phyloP scores from a whole-genome alignment of 495 filamentous ascomycete species.

The Podospora sp. region DNA sequence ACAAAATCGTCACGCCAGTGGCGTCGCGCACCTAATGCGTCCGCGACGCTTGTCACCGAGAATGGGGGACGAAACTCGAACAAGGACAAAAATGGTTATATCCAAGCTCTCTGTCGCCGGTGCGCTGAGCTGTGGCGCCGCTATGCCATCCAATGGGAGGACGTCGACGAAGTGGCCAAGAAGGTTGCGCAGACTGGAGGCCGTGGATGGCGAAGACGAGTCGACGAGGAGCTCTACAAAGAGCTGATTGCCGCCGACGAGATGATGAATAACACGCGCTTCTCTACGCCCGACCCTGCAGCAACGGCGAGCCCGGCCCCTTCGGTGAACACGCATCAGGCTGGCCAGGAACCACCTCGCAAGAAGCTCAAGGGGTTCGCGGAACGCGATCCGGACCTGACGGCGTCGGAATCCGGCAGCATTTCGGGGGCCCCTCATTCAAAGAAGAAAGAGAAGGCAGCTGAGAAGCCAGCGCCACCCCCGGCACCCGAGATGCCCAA shows the following conservation, averaged over 20 bases:
- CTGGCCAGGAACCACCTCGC: slow-evolving; percentile 47
- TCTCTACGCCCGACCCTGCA: slow-evolving; percentile 45
- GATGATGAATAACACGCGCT: slow-evolving; percentile 48
- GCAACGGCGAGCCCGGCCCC: slow-evolving; percentile 47
- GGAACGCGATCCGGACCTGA: slow-evolving; percentile 52
- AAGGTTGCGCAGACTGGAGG: slow-evolving; percentile 82
- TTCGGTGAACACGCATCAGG: slow-evolving; percentile 21
- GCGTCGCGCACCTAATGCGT: slow-evolving; percentile 84
- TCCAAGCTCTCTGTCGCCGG: slow-evolving; percentile 83
- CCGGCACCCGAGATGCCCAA: slow-evolving; percentile 73
- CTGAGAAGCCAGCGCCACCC: slow-evolving; percentile 54
- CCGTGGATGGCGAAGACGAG: slow-evolving; percentile 80
- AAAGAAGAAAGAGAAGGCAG: slow-evolving; percentile 70
- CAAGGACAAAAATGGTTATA: slow-evolving; percentile 75
- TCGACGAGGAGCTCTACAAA: slow-evolving; percentile 88
- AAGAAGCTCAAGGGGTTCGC: slow-evolving; percentile 58
- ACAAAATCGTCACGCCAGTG: slow-evolving; percentile 82
- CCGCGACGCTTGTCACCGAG: slow-evolving; percentile 71
- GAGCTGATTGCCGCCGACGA: slow-evolving; percentile 64
- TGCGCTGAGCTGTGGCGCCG: slow-evolving; percentile 92
- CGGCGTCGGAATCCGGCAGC: slow-evolving; percentile 39
- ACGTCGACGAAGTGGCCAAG: slow-evolving; percentile 90
- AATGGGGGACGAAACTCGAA: slow-evolving; percentile 59
- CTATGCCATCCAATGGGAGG: slow-evolving; percentile 94
- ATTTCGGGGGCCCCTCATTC: slow-evolving; percentile 31